Evolutionary conservation across 78 protist species (phyloP), one percentile per base, ranked within the genome.

Genomic region (Dictyostelium capitatum): DNA sequence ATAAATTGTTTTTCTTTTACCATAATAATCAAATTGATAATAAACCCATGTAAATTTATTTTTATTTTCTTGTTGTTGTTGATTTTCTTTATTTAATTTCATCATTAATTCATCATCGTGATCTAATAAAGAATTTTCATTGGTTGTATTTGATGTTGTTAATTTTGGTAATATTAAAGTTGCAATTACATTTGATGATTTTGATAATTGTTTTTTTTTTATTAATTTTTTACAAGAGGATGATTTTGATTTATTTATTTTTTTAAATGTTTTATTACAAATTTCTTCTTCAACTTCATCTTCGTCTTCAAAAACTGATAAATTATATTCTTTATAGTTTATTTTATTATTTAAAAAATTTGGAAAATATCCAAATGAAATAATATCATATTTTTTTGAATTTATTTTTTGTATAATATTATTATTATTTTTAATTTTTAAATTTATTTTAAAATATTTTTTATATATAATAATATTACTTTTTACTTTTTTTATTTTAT

Each of bases 31-130:
- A 62, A 25, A 62, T 11, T 62, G 70, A 62, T 62, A 62, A 25
- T 62, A 62, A n/a, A 62, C 70, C 70, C 70, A 62, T 62, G 70
- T 62, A 62, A 23, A 62, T 62, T 62, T 62, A 62, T 62, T 62
- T 25, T 62, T 62, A n/a, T 62, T 25, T 37, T 37, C n/a, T 25
- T 62, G 0, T 11, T 62, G 12, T 9, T 62, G 12, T 62, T 62
- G 28, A 11, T 62, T 10, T 6, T 59, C 7, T 59, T 23, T 53
- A 19, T 23, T 62, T 62, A 62, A 25, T 25, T 23, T 11, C 28
- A 62, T 32, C n/a, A 11, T 62, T 62, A 25, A 25, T 62, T 62
- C 43, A 62, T 23, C 43, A 37, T 37, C 43, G 43, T 37, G 43
- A 2, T 37, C 43, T 37, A 37, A 37, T 37, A 37, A 2, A 25